Conservation (phyloP, 148 eudicot genomes). For the Suaeda aralocaspica region DNA sequence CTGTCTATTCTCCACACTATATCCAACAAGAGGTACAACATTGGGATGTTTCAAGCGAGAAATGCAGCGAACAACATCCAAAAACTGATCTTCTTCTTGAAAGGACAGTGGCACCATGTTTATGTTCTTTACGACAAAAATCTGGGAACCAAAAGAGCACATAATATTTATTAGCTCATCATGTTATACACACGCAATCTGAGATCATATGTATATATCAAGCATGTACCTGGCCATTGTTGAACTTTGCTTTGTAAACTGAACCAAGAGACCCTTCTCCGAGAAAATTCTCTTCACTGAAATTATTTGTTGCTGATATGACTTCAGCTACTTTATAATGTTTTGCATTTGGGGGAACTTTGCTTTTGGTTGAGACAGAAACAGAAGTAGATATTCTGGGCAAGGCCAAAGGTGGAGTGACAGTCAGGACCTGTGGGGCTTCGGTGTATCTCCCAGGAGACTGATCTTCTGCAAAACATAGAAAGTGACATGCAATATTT, state of each 20-base stretch:
- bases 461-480: too few species aligned
- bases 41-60: constrained; percentile 81
- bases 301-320: constrained; percentile 70
- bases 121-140: constrained; percentile 71
- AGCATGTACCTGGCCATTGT: constrained; percentile 61
- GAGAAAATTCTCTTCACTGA: constrained; percentile 60
- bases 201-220: not conserved
- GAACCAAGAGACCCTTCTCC: constrained; percentile 98
- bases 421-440: not conserved
- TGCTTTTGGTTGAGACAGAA: constrained; percentile 45
- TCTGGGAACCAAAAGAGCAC: constrained; percentile 33
- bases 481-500: too few species aligned
- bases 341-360: constrained; percentile 58
- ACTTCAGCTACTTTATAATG: constrained; percentile 63
- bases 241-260: constrained; percentile 79
- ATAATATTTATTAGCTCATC: constrained; percentile 1
- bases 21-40: constrained; percentile 68
- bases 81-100: constrained; percentile 74
- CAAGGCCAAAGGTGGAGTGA: not conserved
- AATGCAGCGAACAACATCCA: constrained; percentile 57
- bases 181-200: not conserved
- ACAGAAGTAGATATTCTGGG: too few species aligned
- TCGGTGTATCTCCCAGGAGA: too few species aligned
- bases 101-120: constrained; percentile 57
- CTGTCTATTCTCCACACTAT: constrained; percentile 73